Conservation (phyloP, 2,329 filamentous ascomycete species). For the Xylaria sp. region DNA sequence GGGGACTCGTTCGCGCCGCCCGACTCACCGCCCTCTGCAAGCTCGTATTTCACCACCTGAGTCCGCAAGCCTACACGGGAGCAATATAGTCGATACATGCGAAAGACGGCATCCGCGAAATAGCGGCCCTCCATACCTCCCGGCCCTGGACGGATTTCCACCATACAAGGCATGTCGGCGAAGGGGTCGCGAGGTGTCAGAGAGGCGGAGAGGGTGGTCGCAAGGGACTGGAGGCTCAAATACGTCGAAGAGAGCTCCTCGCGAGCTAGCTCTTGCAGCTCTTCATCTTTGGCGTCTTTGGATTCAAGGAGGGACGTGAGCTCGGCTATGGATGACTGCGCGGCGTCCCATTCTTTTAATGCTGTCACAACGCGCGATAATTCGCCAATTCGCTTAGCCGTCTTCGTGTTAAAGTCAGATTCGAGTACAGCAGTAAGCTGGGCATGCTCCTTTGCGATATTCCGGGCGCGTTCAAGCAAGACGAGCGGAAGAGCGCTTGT, state of each 20-base stretch:
- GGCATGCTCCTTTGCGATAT: constrained; percentile 63
- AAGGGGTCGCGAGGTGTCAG: constrained; percentile 91
- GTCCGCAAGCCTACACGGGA: constrained; percentile 68
- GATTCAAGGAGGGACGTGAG: constrained; percentile 57
- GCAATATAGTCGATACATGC: constrained; percentile 89
- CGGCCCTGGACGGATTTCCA: constrained; percentile 91
- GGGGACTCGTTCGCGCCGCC: constrained; percentile 67
- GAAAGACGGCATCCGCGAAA: constrained; percentile 84
- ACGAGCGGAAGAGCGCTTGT: constrained; percentile 53
- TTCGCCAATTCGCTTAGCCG: constrained; percentile 66
- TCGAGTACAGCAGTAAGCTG: constrained; percentile 58
- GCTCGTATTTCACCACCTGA: constrained; percentile 80
- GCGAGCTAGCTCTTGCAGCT: constrained; percentile 78
- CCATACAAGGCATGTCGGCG: constrained; percentile 83
- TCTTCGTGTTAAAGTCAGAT: constrained; percentile 60
- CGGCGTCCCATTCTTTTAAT: constrained; percentile 63
- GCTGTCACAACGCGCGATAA: constrained; percentile 62
- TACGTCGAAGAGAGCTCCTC: constrained; percentile 78
- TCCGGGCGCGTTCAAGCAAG: constrained; percentile 65
- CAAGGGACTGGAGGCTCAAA: constrained; percentile 65
- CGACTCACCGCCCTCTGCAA: constrained; percentile 64
- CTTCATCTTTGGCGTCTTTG: constrained; percentile 55
- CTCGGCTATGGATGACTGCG: constrained; percentile 59
- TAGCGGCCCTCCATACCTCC: constrained; percentile 90
- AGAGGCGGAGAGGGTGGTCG: constrained; percentile 72